phyloP scores from a whole-genome alignment of 345 rosid species.

The Gossypium sturtianum region DNA sequence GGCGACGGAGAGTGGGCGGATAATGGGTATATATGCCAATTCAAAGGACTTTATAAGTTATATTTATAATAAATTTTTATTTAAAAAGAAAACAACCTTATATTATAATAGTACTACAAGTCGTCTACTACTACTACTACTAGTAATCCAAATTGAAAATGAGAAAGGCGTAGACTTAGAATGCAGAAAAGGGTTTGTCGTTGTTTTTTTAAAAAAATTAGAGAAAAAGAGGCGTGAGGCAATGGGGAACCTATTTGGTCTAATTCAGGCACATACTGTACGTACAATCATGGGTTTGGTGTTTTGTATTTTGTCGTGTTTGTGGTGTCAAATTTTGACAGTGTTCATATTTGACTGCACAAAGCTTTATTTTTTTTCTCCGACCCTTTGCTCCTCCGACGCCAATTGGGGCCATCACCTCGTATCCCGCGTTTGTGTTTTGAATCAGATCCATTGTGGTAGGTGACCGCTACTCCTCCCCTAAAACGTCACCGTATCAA shows the following conservation, averaged over 20 bases:
- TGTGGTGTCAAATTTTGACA: not conserved
- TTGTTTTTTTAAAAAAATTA: not conserved
- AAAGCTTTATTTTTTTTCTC: not conserved
- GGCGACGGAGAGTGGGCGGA: not conserved
- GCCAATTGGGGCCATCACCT: conserved; percentile 5
- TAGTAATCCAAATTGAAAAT: not conserved
- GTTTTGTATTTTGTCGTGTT: not conserved
- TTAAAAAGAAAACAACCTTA: too few relatives aligned
- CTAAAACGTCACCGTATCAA: too few relatives aligned
- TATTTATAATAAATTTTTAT: too few relatives aligned
- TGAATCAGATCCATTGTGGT: not conserved
- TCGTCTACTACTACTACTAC: not conserved
- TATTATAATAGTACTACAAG: too few relatives aligned
- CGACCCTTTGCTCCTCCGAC: not conserved
- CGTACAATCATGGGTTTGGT: too few relatives aligned
- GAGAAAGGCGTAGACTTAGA: not conserved
- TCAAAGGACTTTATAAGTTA: not conserved
- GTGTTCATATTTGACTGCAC: not conserved
- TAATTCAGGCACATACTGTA: not conserved
- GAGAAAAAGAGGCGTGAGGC: not conserved
- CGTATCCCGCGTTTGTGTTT: not conserved
- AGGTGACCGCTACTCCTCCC: not conserved
- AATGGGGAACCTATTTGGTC: not conserved
- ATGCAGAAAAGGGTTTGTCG: too few relatives aligned
- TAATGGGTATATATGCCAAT: not conserved